These are phyloP conservation scores for Cardamine chenopodiifolia DNA, from an alignment of 345 rosid genomes.

Conservation along the genomic window DNA sequence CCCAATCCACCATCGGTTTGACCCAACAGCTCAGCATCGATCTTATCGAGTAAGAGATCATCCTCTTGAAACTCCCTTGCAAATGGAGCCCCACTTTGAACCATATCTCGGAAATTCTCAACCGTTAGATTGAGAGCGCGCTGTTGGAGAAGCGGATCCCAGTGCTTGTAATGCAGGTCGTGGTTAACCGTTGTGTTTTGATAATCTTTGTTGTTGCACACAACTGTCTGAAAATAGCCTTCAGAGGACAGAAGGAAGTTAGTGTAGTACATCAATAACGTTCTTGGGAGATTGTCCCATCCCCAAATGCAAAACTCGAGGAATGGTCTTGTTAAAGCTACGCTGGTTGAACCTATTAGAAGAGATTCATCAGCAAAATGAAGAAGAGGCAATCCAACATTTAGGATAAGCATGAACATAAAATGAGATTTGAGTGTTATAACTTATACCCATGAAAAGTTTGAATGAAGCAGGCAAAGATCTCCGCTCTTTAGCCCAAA, in stretches of 20 bases:
- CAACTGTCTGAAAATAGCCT: constrained; percentile 89
- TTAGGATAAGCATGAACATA: neutral
- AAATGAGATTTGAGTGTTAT: constrained; percentile 14
- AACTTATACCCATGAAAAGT: constrained; percentile 65
- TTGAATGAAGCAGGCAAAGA: constrained; percentile 88
- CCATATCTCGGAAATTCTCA: constrained; percentile 72
- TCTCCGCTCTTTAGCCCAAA: constrained; percentile 88
- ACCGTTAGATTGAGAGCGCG: constrained; percentile 56
- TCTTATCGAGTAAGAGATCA: constrained; percentile 63
- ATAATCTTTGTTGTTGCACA: constrained; percentile 88
- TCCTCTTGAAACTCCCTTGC: constrained; percentile 69
- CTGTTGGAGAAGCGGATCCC: constrained; percentile 84
- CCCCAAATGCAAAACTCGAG: constrained; percentile 92
- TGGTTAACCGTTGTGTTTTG: constrained; percentile 89
- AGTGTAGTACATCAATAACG: constrained; percentile 85
- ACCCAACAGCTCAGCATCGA: constrained; percentile 61
- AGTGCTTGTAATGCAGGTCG: constrained; percentile 71
- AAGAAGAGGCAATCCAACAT: neutral
- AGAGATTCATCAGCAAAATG: neutral
- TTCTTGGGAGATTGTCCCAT: constrained; percentile 97
- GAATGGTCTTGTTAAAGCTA: constrained; percentile 73
- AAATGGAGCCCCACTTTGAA: constrained; percentile 84
- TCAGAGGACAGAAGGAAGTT: constrained; percentile 80
- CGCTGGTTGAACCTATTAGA: constrained; percentile 73
- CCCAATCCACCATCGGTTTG: constrained; percentile 43